Conservation (phyloP, 805 yeast genomes). For the Saccharomycopsis olivae region DNA sequence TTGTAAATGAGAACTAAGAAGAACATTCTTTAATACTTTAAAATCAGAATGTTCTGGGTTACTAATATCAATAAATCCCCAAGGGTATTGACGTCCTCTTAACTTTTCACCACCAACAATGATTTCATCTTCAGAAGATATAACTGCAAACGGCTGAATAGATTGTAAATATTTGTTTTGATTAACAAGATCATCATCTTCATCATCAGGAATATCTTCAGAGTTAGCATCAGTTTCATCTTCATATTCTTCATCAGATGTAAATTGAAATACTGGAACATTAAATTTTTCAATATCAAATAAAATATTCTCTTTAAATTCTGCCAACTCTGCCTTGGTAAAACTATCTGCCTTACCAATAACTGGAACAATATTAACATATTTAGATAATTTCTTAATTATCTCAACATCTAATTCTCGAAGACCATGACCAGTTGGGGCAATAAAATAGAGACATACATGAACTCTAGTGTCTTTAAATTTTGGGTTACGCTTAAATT, state of each 20-base stretch:
- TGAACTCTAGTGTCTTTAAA: slow-evolving; percentile 68
- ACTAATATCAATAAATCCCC: slow-evolving; percentile 56
- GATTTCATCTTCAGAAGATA: slow-evolving; percentile 51
- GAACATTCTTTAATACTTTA: slow-evolving; percentile 40
- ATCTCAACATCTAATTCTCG: slow-evolving; percentile 62
- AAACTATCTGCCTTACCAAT: slow-evolving; percentile 65
- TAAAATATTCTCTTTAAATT: slow-evolving; percentile 49
- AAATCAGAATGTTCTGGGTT: slow-evolving; percentile 45
- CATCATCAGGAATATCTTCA: slow-evolving; percentile 59
- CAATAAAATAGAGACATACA: slow-evolving; percentile 25
- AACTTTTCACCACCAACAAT: slow-evolving; percentile 39
- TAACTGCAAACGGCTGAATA: slow-evolving; percentile 68
- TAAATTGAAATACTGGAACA: slow-evolving; percentile 67
- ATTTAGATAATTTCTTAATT: slow-evolving; percentile 62
- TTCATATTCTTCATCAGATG: slow-evolving; percentile 59
- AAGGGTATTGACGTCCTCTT: slow-evolving; percentile 61
- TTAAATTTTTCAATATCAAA: slow-evolving; percentile 56
- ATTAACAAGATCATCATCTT: slow-evolving; percentile 56
- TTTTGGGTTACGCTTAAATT: slow-evolving; percentile 63
- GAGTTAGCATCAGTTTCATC: slow-evolving; percentile 57
- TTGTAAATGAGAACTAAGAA: slow-evolving; percentile 51
- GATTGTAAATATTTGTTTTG: slow-evolving; percentile 53
- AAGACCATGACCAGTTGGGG: slow-evolving; percentile 58
- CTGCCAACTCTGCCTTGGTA: slow-evolving; percentile 45
- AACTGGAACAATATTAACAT: slow-evolving; percentile 64